Base-by-base conservation (phyloP, 2,329 filamentous ascomycete genomes). In the Curvularia sp. region DNA sequence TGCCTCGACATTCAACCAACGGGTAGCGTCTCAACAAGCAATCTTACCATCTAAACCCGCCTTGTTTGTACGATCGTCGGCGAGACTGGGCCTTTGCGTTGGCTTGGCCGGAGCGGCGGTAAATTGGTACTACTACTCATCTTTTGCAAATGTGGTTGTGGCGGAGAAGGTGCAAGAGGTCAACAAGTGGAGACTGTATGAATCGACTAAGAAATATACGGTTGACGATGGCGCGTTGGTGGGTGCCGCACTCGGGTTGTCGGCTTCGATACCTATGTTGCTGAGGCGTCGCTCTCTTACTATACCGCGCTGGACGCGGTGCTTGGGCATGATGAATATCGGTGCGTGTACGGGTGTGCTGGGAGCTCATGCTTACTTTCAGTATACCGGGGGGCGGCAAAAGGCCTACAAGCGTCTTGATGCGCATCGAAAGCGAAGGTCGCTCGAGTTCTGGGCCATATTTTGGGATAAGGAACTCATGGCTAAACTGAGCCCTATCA, bases 321-420 rank as follows among this genome's bases (percentile, higher is more conserved):
- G 62, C 43, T 20, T 66, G 6, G 71, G 71, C 48, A 66, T 72
- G 65, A 47, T 58, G 3, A 70, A 72, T 41, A 62, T 67, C 6
- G 72, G 71, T 15, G 68, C 68, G 15, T 67, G 64, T 39, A 57
- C 61, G 7, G 71, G 72, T 7, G 49, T 73, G 2, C 15, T 67
- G 4, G 68, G 56, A 28, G 58, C 65, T 4, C 65, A 72, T 58
- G 66, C 57, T 31, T 72, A 71, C 41, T 60, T 74, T 18, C 61
- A 70, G 10, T 72, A 72, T 30, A 74, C 61, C 0, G 72, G 70
- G 18, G 69, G 72, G 55, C 61, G 71, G 12, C 64, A 68, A 57
- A 65, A 63, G 50, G 69, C 71, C 6, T 64, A 68, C 41, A 42
- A 41, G 39, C 56, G 51, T 4, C 59, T 74, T 13, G 59, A 67